Base-by-base conservation (phyloP, 345 rosid genomes). In the Cardiospermum halicacabum region DNA sequence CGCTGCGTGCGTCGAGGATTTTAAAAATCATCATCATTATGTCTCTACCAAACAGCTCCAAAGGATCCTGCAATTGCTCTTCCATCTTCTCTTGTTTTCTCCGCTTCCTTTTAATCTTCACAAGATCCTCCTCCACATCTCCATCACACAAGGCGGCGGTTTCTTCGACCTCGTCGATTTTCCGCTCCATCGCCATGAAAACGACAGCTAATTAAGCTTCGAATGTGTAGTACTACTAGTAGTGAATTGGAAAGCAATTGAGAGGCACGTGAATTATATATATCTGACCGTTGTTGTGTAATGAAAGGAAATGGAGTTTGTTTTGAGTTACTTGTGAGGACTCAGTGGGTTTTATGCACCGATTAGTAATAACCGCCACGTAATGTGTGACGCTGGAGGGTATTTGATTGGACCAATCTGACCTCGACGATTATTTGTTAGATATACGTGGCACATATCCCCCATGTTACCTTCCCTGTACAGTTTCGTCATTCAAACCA, bases 1-100 rank as follows among this genome's bases (percentile, higher is more conserved):
- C 74, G 81, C 88, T 85, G 84, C 77, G 82, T 72, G 88, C 84
- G 72, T 85, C 91, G 22, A 83, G 79, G 71, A 81, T 74, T 56
- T 67, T 65, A 25, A 85, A 63, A 25, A 81, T 77, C 79, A 66
- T 75, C 80, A 77, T 21, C 84, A 81, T 85, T 11, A 83, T 15
- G 69, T 83, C 91, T 68, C 64, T 56, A 2, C 88, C 91, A 8
- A 85, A 75, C 7, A 79, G 79, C 75, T 79, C 80, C 53, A 83
- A 37, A 13, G 88, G 91, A 56, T 85, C 85, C 67, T 45, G 32
- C 34, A 13, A 9, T 45, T 50, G 54, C 11, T 47, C 64, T 19
- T 42, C 12, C 5, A 19, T 22, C 26, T 49, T 71, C 74, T 11
- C 60, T 53, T 22, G 28, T 42, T 57, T 64, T 66, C 67, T 28